phyloP scores from a whole-genome alignment of 208 protist species.

The Leptomonas seymouri region DNA sequence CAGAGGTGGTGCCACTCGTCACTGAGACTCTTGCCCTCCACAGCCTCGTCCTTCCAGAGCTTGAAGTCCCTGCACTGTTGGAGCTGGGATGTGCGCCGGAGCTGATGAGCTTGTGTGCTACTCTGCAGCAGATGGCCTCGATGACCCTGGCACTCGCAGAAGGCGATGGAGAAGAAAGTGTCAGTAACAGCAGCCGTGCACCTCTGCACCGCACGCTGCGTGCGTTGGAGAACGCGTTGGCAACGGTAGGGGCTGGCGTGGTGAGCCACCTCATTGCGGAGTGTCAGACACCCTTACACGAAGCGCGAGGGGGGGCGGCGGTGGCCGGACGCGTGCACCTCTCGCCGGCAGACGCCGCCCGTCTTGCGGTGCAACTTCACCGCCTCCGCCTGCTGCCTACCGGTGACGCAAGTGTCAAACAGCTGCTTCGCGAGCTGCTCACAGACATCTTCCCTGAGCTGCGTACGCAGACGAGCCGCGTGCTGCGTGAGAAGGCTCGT shows the following conservation, averaged over 20 bases:
- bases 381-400: conserved; percentile 45
- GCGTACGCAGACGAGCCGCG: conserved; percentile 60
- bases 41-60: conserved; percentile 42
- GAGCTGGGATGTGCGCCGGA: conserved; percentile 29
- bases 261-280: conserved; percentile 29
- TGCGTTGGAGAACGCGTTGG: conserved; percentile 44
- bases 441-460: conserved; percentile 71
- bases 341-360: conserved; percentile 18
- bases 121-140: conserved; percentile 62
- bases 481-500: conserved; percentile 56
- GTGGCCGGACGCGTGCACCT: background rate
- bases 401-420: conserved; percentile 18
- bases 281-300: background rate
- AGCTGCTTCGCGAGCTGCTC: conserved; percentile 46
- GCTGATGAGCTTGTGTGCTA: conserved; percentile 55
- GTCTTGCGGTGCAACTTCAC: conserved; percentile 35
- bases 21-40: conserved; percentile 67
- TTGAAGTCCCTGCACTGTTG: conserved; percentile 43
- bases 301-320: background rate
- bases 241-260: conserved; percentile 27
- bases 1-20: conserved; percentile 46
- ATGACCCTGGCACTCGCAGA: conserved; percentile 34
- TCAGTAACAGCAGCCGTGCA: background rate
- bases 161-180: background rate
- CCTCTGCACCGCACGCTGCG: conserved; percentile 37